Evolutionary conservation across 306 rosid species (phyloP), one percentile per base, ranked within the genome.

Genomic region (Prinsepia uniflora): DNA sequence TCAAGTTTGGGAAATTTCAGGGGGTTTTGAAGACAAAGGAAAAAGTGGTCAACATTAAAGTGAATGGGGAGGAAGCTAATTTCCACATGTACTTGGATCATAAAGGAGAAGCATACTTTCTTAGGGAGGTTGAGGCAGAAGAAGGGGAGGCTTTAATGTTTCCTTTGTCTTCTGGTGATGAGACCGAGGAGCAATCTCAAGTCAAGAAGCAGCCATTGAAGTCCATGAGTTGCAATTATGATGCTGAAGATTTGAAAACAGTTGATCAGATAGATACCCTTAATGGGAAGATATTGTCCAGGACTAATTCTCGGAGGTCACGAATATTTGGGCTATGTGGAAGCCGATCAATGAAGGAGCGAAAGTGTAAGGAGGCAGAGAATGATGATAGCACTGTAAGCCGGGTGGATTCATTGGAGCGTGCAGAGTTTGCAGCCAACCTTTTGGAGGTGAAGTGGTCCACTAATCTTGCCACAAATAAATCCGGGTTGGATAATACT

Each of bases 361-460:
- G 69, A 72, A 75, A 48, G 47, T 50, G 61, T 56, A 60, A 47
- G 61, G 82, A 19, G 19, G 72, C 41, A 64, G 79, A 47, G 50
- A 69, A 63, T 61, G 81, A 13, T 76, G 43, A 8, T 56, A 65
- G 54, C 19, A 53, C 49, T 4, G 74, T 52, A 15, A 59, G 36
- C 7, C 84, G 84, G 67, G 56, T 22, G 40, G 86, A 89, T 55
- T 88, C 75, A 2, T 63, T 86, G 76, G 90, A 87, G 75, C 85
- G 91, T 24, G 99, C 96, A 62, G 90, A 91, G 81, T 81, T 87
- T 73, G 96, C 92, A 0, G 97, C 96, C 4, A 71, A 89, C 68
- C 83, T 95, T 77, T 71, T 95, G 85, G 99, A 95, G 67, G 84
- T 91, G 58, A 86, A 83, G 39, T 95, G 99, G 99, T 84, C 99